Base-by-base conservation (phyloP, 2,329 filamentous ascomycete species). In the Geosmithia putterillii region DNA sequence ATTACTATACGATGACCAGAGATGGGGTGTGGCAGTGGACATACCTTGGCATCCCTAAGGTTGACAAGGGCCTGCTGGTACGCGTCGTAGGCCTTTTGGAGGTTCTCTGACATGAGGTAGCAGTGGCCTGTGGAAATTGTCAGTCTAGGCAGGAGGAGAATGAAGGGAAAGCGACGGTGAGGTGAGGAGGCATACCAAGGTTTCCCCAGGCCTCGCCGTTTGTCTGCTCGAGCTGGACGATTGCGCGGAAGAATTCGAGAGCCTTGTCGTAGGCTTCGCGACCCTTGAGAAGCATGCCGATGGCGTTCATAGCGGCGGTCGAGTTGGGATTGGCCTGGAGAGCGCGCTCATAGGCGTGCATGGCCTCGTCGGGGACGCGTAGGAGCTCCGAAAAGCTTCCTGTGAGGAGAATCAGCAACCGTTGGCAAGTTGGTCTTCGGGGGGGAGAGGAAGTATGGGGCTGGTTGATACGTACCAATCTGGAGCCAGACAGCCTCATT, bases 181-280 rank as follows among this genome's bases (percentile, higher is more conserved):
- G 35, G 5, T 12, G 22, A 14, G 21, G 6, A 35, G 21, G 15
- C 76, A 50, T 72, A 92, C 86, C 90, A 23, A 96, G 72, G 58
- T 88, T 95, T 40, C 90, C 90, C 92, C 90, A 96, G 38, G 92
- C 88, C 62, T 96, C 92, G 46, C 92, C 92, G 58, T 94, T 95
- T 51, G 79, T 82, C 32, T 72, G 76, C 51, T 98, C 92, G 21
- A 96, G 71, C 64, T 95, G 94, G 43, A 95, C 67, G 46, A 96
- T 95, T 48, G 82, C 85, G 55, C 92, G 82, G 43, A 96, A 73
- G 59, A 90, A 96, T 56, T 96, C 90, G 42, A 95, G 84, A 1
- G 92, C 92, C 58, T 92, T 92, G 38, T 85, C 82, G 54, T 95
- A 98, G 38, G 94, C 86, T 60, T 96, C 92, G 56, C 89, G 86